Base-by-base conservation (phyloP, 257 asterid species). In the Nicotiana knightiana region DNA sequence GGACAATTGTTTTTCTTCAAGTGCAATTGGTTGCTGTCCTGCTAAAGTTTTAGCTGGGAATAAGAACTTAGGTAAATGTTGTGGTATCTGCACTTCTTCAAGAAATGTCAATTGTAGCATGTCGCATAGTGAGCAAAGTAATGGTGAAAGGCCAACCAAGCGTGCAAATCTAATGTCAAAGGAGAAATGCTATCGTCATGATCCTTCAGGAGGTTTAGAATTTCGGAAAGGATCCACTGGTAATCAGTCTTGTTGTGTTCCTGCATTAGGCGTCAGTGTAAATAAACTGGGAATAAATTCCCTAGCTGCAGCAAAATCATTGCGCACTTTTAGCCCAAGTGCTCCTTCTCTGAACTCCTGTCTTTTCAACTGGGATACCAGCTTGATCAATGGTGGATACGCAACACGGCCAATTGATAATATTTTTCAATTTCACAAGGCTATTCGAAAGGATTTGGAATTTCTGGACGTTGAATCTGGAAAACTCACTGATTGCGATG, bases 391-490 rank as follows among this genome's bases (percentile, higher is more conserved):
- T 83, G 83, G 87, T 58, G 93, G 93, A 62, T 82, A 81, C 80
- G 85, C 89, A 85, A 73, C 92, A 33, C 87, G 99, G 71, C 99
- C 99, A 11, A 96, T 96, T 51, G 99, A 96, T 87, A 91, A 90
- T 87, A 96, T 96, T 66, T 96, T 96, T 82, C 91, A 96, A 83
- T 94, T 96, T 86, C 99, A 96, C 88, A 96, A 93, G 87, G 99
- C 99, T 67, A 96, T 96, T 62, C 92, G 97, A 59, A 96, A 96
- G 86, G 99, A 96, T 92, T 87, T 96, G 90, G 99, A 94, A 85
- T 96, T 93, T 87, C 89, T 96, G 28, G 97, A 96, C 84, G 83
- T 88, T 53, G 97, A 91, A 84, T 96, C 98, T 68, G 97, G 97
- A 81, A 94, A 93, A 87, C 93, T 96, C 51, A 86, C 90, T 77